Conservation (phyloP, 1,139 yeast species). For the Chernovozyma sophiae-reginae region DNA sequence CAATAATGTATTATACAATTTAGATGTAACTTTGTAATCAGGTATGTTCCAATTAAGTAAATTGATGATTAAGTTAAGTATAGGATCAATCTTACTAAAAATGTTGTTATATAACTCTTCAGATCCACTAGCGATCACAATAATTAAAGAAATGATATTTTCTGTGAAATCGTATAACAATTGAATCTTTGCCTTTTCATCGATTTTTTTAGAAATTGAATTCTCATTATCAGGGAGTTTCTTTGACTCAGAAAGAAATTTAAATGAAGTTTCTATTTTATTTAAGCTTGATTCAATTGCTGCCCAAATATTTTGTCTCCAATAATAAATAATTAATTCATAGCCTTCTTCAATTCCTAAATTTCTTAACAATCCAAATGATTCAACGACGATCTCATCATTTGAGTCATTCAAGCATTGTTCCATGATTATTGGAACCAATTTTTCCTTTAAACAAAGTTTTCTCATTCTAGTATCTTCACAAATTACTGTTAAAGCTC, state of each 20-base stretch:
- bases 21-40: constrained; percentile 33
- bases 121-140: constrained; percentile 63
- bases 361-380: constrained; percentile 77
- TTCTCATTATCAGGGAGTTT: constrained; percentile 9
- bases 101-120: constrained; percentile 57
- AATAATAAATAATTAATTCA: constrained; percentile 66
- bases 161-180: constrained; percentile 66
- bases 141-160: constrained; percentile 64
- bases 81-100: constrained; percentile 22
- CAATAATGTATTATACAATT: constrained; percentile 49
- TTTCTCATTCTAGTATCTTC: constrained; percentile 66
- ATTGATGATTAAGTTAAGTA: constrained; percentile 40
- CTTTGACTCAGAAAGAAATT: constrained; percentile 29
- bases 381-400: constrained; percentile 73
- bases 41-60: constrained; percentile 33
- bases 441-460: constrained; percentile 62
- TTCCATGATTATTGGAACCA: constrained; percentile 61
- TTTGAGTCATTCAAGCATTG: constrained; percentile 63
- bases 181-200: constrained; percentile 41
- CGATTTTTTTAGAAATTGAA: constrained; percentile 16
- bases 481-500: constrained; percentile 65
- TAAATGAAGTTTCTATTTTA: constrained; percentile 48
- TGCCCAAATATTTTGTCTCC: constrained; percentile 77
- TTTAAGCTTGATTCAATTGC: constrained; percentile 47
- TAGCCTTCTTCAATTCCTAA: constrained; percentile 86